These are phyloP conservation scores for Lolium rigidum DNA, from an alignment of 176 grass and related monocot genomes.

Conservation along the genomic window DNA sequence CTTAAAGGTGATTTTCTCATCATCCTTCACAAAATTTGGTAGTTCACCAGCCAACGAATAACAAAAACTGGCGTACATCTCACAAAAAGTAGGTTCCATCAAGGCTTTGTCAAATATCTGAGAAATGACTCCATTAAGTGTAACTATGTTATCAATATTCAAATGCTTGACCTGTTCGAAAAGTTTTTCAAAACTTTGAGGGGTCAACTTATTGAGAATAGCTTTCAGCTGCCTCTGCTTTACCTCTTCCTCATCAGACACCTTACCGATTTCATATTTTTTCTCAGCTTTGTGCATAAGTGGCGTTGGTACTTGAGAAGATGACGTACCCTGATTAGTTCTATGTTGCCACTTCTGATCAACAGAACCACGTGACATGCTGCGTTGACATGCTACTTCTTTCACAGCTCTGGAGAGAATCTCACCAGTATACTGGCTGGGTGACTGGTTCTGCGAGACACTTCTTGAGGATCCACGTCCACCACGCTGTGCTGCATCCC, in stretches of 20 bases:
- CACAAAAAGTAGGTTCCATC: conserved; percentile 93
- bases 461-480: conserved; percentile 57
- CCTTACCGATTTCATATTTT: conserved; percentile 81
- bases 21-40: conserved; percentile 67
- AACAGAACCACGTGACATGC: conserved; percentile 53
- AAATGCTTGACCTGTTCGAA: conserved; percentile 71
- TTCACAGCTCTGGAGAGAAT: conserved; percentile 65
- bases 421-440: conserved; percentile 58
- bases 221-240: conserved; percentile 86
- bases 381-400: conserved; percentile 45
- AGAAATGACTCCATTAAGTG: conserved; percentile 75
- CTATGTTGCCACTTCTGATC: conserved; percentile 70
- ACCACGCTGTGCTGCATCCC: conserved; percentile 49
- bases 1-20: conserved; percentile 90
- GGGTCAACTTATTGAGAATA: conserved; percentile 88
- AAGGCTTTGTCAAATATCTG: conserved; percentile 98
- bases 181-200: conserved; percentile 90
- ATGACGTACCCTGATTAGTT: conserved; percentile 50
- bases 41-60: conserved; percentile 60
- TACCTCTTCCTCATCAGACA: conserved; percentile 69
- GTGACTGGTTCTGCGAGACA: conserved; percentile 43
- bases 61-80: conserved; percentile 92
- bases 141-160: conserved; percentile 72
- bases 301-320: conserved; percentile 54
- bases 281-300: conserved; percentile 79